Conservation (phyloP, 1,139 yeast species). For the Dujonia santamariae region DNA sequence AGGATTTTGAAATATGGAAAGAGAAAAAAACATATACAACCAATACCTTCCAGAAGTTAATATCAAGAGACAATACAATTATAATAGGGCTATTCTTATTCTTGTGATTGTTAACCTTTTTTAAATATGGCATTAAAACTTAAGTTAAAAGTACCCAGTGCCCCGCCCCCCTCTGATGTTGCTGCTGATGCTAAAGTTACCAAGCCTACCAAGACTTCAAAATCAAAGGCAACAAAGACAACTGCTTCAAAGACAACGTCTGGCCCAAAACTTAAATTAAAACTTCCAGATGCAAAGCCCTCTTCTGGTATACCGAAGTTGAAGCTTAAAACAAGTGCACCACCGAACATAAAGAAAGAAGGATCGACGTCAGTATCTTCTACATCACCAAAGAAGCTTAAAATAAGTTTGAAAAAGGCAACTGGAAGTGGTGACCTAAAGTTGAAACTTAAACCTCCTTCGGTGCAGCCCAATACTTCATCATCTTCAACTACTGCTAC, state of each 20-base stretch:
- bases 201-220: conserved; percentile 1
- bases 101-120: background rate
- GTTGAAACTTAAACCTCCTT: conserved; percentile 2
- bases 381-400: conserved; percentile 6
- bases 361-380: conserved; percentile 9
- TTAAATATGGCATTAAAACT: conserved; percentile 6
- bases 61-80: too few relatives aligned
- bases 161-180: conserved; percentile 2
- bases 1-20: too few relatives aligned
- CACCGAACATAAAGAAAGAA: conserved; percentile 14
- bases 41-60: too few relatives aligned
- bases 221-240: conserved; percentile 7
- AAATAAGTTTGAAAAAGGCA: conserved; percentile 2
- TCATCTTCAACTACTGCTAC: background rate
- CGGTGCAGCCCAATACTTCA: background rate
- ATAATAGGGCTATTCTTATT: background rate
- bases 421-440: background rate
- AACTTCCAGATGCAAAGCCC: conserved; percentile 12
- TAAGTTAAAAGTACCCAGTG: conserved; percentile 7
- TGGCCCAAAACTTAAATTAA: conserved; percentile 26
- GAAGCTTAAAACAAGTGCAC: conserved; percentile 10
- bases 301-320: conserved; percentile 14
- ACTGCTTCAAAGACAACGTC: conserved; percentile 16
- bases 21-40: too few relatives aligned
- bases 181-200: background rate